Base-by-base conservation (phyloP, 148 eudicot species). In the Amaranthus hypochondriacus region DNA sequence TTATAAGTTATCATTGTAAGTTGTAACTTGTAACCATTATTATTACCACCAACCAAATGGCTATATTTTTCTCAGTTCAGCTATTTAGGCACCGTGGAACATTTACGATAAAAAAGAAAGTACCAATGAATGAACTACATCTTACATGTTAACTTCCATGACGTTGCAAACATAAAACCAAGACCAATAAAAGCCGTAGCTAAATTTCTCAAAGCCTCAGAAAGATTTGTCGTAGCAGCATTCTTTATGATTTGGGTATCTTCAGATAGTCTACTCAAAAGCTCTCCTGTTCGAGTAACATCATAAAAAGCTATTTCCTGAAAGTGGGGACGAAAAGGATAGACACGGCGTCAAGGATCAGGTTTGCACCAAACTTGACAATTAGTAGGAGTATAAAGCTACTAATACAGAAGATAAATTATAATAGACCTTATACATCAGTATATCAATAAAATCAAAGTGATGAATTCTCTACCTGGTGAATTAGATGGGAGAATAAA, bases 231-330 rank as follows among this genome's bases (percentile, higher is more conserved):
- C 11, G 97, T 93, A 63, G 98, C 98, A 71, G 98, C 98, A 83
- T 88, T 91, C 73, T 93, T 93, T 59, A 93, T 93, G 60, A 93
- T 89, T 74, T 91, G 98, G 13, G 98, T 93, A 76, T 91, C 97
- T 80, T 93, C 98, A 68, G 95, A 91, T 57, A 93, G 83, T 75
- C 98, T 91, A 73, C 95, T 93, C 72, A 93, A 70, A 51, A 93
- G 97, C 78, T 93, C 97, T 76, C 98, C 98, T 6, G 95, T 93
- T 59, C 97, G 86, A 66, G 98, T 89, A 71, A 93, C 87, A 80
- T 93, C 98, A 80, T 75, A 93, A 79, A 93, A 93, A 11, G 98
- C 98, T 80, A 93, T 87, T 79, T 93, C 98, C 97, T 93, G 83
- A 70, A 81, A 76, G 51, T 55, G 53, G 5, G 69, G 68, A 62